phyloP scores from a whole-genome alignment of 1,284 basidiomycete genomes.

The Rhodofomes roseus region DNA sequence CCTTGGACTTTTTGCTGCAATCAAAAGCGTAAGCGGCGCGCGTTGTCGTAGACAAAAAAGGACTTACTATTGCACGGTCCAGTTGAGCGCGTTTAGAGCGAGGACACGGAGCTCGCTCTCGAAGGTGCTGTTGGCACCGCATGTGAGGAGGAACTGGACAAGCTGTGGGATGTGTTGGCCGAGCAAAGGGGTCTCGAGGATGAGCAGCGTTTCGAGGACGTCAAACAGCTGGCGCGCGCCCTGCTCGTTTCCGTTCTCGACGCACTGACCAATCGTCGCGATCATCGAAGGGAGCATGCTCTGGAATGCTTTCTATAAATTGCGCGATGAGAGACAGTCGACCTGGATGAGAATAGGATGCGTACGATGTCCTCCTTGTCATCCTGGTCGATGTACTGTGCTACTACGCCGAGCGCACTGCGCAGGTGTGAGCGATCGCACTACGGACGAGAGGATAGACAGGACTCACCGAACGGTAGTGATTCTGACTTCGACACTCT shows the following conservation, averaged over 20 bases:
- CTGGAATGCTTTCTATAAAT: constrained; percentile 81
- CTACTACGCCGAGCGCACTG: constrained; percentile 87
- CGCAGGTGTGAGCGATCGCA: constrained; percentile 3
- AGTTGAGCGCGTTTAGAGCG: constrained; percentile 92
- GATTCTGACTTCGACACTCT: constrained; percentile 88
- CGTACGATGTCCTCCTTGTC: constrained; percentile 86
- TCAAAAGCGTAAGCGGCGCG: not conserved
- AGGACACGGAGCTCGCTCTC: constrained; percentile 87
- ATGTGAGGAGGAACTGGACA: constrained; percentile 85
- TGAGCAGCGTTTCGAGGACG: constrained; percentile 93
- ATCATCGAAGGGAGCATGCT: constrained; percentile 88
- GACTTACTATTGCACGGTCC: constrained; percentile 88
- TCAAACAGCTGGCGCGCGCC: constrained; percentile 91
- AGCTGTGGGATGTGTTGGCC: constrained; percentile 88
- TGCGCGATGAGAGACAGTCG: not conserved
- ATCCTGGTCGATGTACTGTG: constrained; percentile 88
- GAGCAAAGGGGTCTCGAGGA: constrained; percentile 91
- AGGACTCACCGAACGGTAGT: constrained; percentile 76
- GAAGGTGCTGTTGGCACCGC: constrained; percentile 78
- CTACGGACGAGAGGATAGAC: not conserved
- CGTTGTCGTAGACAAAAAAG: not conserved
- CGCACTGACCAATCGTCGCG: constrained; percentile 82
- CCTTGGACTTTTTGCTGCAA: constrained; percentile 92
- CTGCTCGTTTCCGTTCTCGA: constrained; percentile 81
- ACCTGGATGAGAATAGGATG: constrained; percentile 11